A percentile compares a stretch with the other conserved stretches of the same genome.
These are phyloP conservation scores for Suhomyces terraborum DNA, from an alignment of 1,139 yeast genomes.

Conservation along the genomic window DNA sequence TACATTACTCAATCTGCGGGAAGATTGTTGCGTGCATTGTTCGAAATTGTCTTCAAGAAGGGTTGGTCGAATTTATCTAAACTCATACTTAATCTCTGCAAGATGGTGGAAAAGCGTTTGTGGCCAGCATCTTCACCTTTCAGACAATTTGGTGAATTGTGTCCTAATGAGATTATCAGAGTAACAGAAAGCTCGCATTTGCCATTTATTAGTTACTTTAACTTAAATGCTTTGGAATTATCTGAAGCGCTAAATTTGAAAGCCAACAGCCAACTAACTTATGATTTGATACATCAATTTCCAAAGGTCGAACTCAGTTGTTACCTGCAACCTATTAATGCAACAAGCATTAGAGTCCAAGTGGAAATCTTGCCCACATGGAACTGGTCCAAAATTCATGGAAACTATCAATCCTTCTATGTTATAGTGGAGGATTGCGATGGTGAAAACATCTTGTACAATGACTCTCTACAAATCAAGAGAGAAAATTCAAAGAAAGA, in stretches of 20 bases:
- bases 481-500: constrained; percentile 52
- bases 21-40: constrained; percentile 80
- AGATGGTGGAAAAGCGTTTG: constrained; percentile 76
- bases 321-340: constrained; percentile 74
- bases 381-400: constrained; percentile 77
- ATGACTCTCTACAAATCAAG: constrained; percentile 56
- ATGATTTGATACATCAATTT: constrained; percentile 65
- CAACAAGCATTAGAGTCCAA: constrained; percentile 63
- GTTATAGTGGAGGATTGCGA: constrained; percentile 80
- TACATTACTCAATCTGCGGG: constrained; percentile 94
- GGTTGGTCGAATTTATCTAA: constrained; percentile 73
- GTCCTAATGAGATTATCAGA: constrained; percentile 68
- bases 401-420: constrained; percentile 63
- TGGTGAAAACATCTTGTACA: constrained; percentile 70
- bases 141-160: constrained; percentile 68
- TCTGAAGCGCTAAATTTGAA: constrained; percentile 81
- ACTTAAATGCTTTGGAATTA: constrained; percentile 69
- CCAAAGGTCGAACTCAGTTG: constrained; percentile 66
- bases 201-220: constrained; percentile 81
- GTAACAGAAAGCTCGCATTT: constrained; percentile 79
- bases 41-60: constrained; percentile 71
- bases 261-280: constrained; percentile 62
- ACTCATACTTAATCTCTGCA: constrained; percentile 62
- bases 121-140: constrained; percentile 90
- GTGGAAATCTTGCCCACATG: constrained; percentile 71